Conservation (phyloP, 768 basidiomycete genomes). For the Leccinum subtestaceum region DNA sequence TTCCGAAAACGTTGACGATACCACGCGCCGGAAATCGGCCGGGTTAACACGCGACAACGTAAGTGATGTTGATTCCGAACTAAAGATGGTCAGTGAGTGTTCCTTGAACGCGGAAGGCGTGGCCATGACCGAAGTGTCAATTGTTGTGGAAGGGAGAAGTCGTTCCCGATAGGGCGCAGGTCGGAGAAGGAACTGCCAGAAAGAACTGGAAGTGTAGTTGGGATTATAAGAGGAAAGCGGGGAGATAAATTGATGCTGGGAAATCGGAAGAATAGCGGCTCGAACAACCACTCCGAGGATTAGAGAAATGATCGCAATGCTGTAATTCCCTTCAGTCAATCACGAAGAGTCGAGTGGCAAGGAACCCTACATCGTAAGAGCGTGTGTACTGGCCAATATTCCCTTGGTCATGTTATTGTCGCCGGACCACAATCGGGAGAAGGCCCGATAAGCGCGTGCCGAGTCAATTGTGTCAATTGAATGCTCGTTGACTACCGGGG, state of each 20-base stretch:
- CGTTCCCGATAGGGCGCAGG: constrained; percentile 40
- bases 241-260: constrained; percentile 23
- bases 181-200: constrained; percentile 45
- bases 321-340: constrained; percentile 29
- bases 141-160: constrained; percentile 28
- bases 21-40: constrained; percentile 18
- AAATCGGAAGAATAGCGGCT: constrained; percentile 18
- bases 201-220: constrained; percentile 27
- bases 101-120: constrained; percentile 46
- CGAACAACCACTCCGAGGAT: constrained; percentile 52
- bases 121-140: constrained; percentile 28
- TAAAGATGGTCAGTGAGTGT: constrained; percentile 50
- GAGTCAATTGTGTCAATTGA: constrained; percentile 44
- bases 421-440: constrained; percentile 43
- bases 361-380: constrained; percentile 61
- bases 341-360: constrained; percentile 10
- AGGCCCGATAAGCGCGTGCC: constrained; percentile 40
- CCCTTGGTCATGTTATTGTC: constrained; percentile 35
- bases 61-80: constrained; percentile 41
- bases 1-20: constrained; percentile 27
- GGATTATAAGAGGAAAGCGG: constrained; percentile 11
- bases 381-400: constrained; percentile 49
- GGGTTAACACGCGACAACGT: constrained; percentile 25
- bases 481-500: constrained; percentile 46
- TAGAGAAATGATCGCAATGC: constrained; percentile 67